Evolutionary conservation across 495 filamentous ascomycete genomes (phyloP), one percentile per base, ranked within the genome.

Genomic region (Penicillium subrubescens): DNA sequence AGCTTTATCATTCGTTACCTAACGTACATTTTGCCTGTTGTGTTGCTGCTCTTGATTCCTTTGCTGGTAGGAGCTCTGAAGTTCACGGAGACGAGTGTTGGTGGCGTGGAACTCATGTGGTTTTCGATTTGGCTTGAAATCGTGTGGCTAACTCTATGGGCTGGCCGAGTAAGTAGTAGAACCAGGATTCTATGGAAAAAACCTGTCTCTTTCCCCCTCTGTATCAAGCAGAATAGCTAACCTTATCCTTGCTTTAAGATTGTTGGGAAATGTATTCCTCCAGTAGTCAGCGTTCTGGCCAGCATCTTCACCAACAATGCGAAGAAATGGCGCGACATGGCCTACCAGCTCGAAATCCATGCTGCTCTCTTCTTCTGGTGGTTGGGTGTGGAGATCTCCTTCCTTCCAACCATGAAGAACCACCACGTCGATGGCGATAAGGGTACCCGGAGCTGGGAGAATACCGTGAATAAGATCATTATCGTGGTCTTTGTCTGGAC

Each of bases 111-210:
- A 64, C 72, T 97, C 60, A 79, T 92, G 55, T 98, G 94, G 94
- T 97, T 98, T 65, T 89, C 90, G 48, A 91, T 97, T 53, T 98
- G 94, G 94, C 82, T 98, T 52, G 91, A 96, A 73, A 89, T 97
- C 27, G 86, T 97, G 48, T 98, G 94, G 94, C 79, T 96, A 46
- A 92, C 92, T 2, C 80, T 97, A 0, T 98, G 95, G 95, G 90
- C 87, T 29, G 89, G 89, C 59, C 79, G 89, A 65, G 87, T 88
- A 79, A 69, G 80, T 81, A 69, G 80, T 80, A 15, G 23, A 10
- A 44, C 23, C 31, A 37, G 53, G 31, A 34, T 27, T 35, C n/a
- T n/a, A 56, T 34, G 31, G 8, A 33, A 8, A 17, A 35, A 19
- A 19, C 3, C 8, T 33, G 19, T 17, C 19, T 23, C 41, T 10